Evolutionary conservation across 495 filamentous ascomycete genomes (phyloP).

Genomic region (Xylaria acuta): DNA sequence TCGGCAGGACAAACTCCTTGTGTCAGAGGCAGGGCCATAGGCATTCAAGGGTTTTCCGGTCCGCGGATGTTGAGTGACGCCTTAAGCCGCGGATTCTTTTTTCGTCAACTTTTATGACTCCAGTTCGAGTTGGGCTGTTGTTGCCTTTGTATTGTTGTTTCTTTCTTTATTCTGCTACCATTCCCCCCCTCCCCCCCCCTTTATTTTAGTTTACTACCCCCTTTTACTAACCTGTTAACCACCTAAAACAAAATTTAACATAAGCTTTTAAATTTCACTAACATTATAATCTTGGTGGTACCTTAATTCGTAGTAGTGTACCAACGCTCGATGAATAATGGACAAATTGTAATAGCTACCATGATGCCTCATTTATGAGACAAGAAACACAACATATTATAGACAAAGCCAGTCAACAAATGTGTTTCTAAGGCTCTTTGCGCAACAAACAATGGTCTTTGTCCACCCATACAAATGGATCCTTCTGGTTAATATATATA

Average conservation of each 20-base stretch:
- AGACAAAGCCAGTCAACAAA: neutral
- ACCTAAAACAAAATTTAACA: too few species aligned
- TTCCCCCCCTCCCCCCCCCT: too few species aligned
- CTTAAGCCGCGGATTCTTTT: conserved; percentile 14
- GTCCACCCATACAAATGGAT: neutral
- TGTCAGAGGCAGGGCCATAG: conserved; percentile 21
- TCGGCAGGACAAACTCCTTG: conserved; percentile 13
- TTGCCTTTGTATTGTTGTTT: neutral
- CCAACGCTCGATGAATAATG: too few species aligned
- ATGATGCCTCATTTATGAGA: too few species aligned
- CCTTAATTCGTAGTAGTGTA: too few species aligned
- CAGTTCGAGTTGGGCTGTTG: neutral
- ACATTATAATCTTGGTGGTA: too few species aligned
- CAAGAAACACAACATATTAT: neutral
- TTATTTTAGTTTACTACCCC: neutral
- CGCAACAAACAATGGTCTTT: neutral
- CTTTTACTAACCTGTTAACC: too few species aligned
- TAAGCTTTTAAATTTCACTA: too few species aligned
- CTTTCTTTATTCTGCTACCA: too few species aligned
- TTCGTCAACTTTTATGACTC: neutral
- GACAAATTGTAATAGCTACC: too few species aligned
- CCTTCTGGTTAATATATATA: neutral
- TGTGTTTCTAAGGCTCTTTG: neutral
- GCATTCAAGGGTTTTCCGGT: conserved; percentile 20
- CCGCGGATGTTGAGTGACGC: conserved; percentile 11